Percentiles rank a stretch among this genome's conserved stretches.
Conservation (phyloP, 805 yeast genomes). For the Monosporozyma aerobia region DNA sequence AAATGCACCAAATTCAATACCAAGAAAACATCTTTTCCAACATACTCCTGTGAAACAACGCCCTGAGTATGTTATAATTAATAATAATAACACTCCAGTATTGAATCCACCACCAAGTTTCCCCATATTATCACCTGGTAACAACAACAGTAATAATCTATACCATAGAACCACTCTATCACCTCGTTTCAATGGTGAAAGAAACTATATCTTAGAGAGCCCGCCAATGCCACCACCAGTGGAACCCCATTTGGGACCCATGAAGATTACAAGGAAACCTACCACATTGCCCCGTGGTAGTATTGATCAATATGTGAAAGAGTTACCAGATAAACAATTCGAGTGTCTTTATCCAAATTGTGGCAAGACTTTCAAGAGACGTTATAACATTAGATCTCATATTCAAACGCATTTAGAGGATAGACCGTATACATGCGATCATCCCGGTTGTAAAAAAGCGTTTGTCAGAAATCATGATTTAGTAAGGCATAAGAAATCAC, state of each 20-base stretch:
- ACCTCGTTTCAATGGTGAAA: not conserved
- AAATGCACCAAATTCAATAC: conserved; percentile 7
- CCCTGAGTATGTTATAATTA: not conserved
- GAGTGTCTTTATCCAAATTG: conserved; percentile 71
- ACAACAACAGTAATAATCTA: not conserved
- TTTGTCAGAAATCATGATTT: conserved; percentile 95
- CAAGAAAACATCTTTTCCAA: conserved; percentile 25
- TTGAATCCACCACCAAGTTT: conserved; percentile 5
- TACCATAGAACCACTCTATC: not conserved
- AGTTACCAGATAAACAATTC: conserved; percentile 68
- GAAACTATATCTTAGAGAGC: conserved; percentile 5
- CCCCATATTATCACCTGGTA: conserved; percentile 10
- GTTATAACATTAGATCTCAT: conserved; percentile 90
- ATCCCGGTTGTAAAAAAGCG: conserved; percentile 58
- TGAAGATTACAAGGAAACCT: conserved; percentile 24
- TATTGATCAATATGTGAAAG: conserved; percentile 71
- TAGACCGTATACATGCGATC: conserved; percentile 75
- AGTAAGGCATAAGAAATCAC: conserved; percentile 82
- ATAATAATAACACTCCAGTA: conserved; percentile 3
- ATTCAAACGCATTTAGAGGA: conserved; percentile 95
- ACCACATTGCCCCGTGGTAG: conserved; percentile 71
- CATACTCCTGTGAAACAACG: conserved; percentile 20
- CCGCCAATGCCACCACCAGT: conserved; percentile 10
- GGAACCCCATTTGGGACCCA: conserved; percentile 11
- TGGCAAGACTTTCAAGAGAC: conserved; percentile 72